Base-by-base conservation (phyloP, 805 yeast genomes). In the Candida pseudofarinosa region DNA sequence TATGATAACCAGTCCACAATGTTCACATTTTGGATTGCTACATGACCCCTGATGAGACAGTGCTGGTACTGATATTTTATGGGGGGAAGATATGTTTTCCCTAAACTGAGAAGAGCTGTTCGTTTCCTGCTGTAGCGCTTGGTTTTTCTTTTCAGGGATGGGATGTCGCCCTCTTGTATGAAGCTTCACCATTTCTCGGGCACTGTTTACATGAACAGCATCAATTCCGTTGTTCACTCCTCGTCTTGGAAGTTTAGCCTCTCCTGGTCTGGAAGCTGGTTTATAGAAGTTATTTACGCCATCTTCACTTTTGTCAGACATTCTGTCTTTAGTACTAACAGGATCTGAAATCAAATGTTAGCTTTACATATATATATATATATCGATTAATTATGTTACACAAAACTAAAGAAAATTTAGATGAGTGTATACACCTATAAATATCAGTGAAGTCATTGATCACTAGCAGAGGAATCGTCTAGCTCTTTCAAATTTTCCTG, bases 1-100 rank as follows among this genome's bases (percentile, higher is more conserved):
- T n/a, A 84, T 83, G 6, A 85, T 83, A 31, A 84, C 86, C 3
- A 75, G 65, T 0, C 90, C 89, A 62, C 93, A 85, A 44, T 77
- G 77, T 2, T 56, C 63, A 56, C 91, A 85, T 51, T 68, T 73
- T 3, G 75, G 76, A 46, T 71, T 71, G 20, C 48, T 56, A 46
- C 75, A 69, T 16, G 54, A 47, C 12, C 63, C 67, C 4, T 50
- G 40, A 46, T 73, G 78, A 14, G 59, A 52, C 38, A 55, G 65
- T 0, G 79, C 79, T 1, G 80, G 80, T 1, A 75, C 70, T 3
- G 58, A 55, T 28, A 56, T 60, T 8, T 36, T 42, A n/a, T 43
- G 19, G 16, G 39, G 19, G 8, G 35, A 35, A 23, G 28, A 23
- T 10, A 23, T 10, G 10, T 10, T 23, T 6, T 23, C 28, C 28